Evolutionary conservation across 2,329 filamentous ascomycete genomes (phyloP).

Genomic region (Metarhizium album): DNA sequence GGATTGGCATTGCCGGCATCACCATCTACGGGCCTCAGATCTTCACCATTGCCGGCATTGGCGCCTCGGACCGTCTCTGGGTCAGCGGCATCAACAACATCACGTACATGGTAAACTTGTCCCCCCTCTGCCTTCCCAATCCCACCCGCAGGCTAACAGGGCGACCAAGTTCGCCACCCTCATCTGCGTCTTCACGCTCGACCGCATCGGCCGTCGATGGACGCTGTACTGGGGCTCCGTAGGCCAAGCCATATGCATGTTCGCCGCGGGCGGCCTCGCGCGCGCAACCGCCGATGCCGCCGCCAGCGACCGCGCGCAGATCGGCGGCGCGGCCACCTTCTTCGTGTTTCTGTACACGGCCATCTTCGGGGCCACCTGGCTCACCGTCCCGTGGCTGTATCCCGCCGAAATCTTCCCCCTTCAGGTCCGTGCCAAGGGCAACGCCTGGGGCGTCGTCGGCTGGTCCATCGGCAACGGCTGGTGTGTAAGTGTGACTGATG

Average conservation of each 20-base stretch:
- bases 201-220: slow-evolving; percentile 57
- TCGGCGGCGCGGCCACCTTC: slow-evolving; percentile 54
- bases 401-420: slow-evolving; percentile 50
- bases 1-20: slow-evolving; percentile 59
- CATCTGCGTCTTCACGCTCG: slow-evolving; percentile 59
- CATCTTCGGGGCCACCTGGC: slow-evolving; percentile 33
- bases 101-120: slow-evolving; percentile 31
- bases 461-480: slow-evolving; percentile 48
- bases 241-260: slow-evolving; percentile 56
- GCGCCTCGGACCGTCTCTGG: slow-evolving; percentile 50
- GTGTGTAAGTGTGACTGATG: slow-evolving; percentile 63
- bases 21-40: slow-evolving; percentile 49
- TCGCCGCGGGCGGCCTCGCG: slow-evolving; percentile 52
- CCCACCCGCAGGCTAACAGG: background rate
- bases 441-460: slow-evolving; percentile 46
- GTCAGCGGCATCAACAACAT: slow-evolving; percentile 45
- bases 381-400: slow-evolving; percentile 50
- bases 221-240: slow-evolving; percentile 59
- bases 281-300: slow-evolving; percentile 34
- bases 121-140: background rate
- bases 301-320: slow-evolving; percentile 35
- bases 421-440: slow-evolving; percentile 46
- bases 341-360: slow-evolving; percentile 52
- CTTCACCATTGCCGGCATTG: slow-evolving; percentile 57
- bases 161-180: slow-evolving; percentile 42